These are phyloP conservation scores for Didymella segeticola DNA, from an alignment of 2,329 filamentous ascomycete species.

Conservation along the genomic window DNA sequence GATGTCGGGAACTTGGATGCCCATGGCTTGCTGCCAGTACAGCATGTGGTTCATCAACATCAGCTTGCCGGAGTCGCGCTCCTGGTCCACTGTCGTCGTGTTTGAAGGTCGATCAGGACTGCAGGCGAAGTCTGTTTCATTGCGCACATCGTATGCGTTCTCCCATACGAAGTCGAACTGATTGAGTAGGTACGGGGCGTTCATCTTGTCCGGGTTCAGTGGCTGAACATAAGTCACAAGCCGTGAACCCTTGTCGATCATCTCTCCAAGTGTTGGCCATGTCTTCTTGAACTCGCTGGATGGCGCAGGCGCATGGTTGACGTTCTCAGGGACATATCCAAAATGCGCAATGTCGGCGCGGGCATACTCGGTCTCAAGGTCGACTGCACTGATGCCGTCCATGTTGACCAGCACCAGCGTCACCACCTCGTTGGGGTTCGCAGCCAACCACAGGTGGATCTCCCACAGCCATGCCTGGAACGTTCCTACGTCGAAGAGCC, in stretches of 20 bases:
- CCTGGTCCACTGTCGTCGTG: constrained; percentile 49
- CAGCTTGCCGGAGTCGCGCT: constrained; percentile 64
- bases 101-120: constrained; percentile 68
- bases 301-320: constrained; percentile 58
- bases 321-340: constrained; percentile 52
- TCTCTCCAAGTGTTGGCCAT: constrained; percentile 73
- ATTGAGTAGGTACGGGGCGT: constrained; percentile 64
- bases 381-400: constrained; percentile 60
- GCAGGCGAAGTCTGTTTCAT: constrained; percentile 71
- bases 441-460: constrained; percentile 71
- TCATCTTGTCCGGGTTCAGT: constrained; percentile 36
- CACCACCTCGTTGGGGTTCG: constrained; percentile 73
- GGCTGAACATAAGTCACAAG: constrained; percentile 73
- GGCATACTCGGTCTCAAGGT: constrained; percentile 56
- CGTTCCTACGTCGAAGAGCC: constrained; percentile 70
- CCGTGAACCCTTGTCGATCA: constrained; percentile 69
- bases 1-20: constrained; percentile 43
- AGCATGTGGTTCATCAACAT: constrained; percentile 81
- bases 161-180: constrained; percentile 74
- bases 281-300: constrained; percentile 52
- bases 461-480: constrained; percentile 67
- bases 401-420: constrained; percentile 75
- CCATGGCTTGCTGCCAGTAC: constrained; percentile 59
- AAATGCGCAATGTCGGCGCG: constrained; percentile 59
- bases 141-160: constrained; percentile 69